Evolutionary conservation across 2,329 filamentous ascomycete species (phyloP), one percentile per base, ranked within the genome.

Genomic region (Juglanconis oblonga): DNA sequence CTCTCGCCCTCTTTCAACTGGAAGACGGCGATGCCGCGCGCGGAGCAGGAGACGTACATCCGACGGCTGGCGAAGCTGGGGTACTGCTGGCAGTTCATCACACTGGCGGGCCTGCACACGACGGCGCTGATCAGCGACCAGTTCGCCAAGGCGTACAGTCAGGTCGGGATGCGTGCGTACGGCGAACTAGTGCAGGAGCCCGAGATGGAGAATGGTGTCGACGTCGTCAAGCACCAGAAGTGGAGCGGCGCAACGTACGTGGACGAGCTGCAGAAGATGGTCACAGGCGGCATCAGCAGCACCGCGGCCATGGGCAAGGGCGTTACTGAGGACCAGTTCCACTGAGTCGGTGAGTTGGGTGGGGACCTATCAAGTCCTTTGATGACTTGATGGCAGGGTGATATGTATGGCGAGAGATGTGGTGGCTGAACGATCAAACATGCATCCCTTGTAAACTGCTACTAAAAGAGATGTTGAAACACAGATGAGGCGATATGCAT

Each of bases 41-140:
- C 84, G 56, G 94, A 98, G 74, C 95, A 99, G 79, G 92, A 97
- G 80, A 99, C 95, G 24, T 99, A 98, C 80, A 99, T 99, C 80
- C 81, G 87, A 64, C 91, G 95, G 47, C 89, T 99, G 45, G 92
- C 88, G 63, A 71, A 80, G 64, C 85, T 99, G 52, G 95, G 95
- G 64, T 99, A 99, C 85, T 96, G 92, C 86, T 99, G 95, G 95
- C 95, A 99, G 77, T 99, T 99, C 83, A 99, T 99, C 81, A 99
- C 95, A n/a, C 86, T 99, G 51, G 95, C 94, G 5, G 95, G 95
- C 67, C 84, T 99, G 72, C 95, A 99, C 82, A 96, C 92, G 64
- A 97, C 92, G 4, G 95, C 94, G 42, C 86, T 99, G 56, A 96
- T 97, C 78, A 89, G 88, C 70, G 87, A 98, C 78, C 87, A 88